Base-by-base conservation (phyloP, 441 rosid genomes). In the Brassica hybrid region DNA sequence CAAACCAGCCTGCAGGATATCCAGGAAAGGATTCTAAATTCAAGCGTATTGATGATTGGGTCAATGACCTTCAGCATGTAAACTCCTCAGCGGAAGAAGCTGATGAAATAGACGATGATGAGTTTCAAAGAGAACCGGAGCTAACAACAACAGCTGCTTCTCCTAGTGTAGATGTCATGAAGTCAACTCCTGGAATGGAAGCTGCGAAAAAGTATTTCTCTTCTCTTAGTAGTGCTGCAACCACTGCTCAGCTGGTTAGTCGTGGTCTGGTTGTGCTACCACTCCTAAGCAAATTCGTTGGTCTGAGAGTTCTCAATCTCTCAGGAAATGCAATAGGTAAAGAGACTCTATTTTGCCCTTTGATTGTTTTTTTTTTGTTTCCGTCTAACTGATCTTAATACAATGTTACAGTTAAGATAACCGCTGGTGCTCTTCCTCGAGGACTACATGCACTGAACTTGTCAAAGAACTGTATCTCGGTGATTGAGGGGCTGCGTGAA, bases 401-500 rank as follows among this genome's bases (percentile, higher is more conserved):
- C 72, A 30, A 52, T 27, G 34, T 63, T 68, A 10, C 86, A 94
- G 99, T 81, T 73, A 89, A 91, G 83, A 91, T 95, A 74, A 86
- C 89, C 38, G 89, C 94, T 65, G 97, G 97, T 56, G 86, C 96
- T 65, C 94, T 95, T 72, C 99, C 99, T 80, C 92, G 94, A 67
- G 99, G 99, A 63, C 91, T 95, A 71, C 98, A 91, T 71, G 67
- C 78, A 45, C 68, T 95, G 88, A 87, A 90, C 85, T 80, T 95
- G 77, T 91, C 99, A 6, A 90, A 86, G 83, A 95, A 95, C 84
- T 86, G 79, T 54, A 91, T 95, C 57, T 86, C 96, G 27, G 85
- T 89, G 36, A 90, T 95, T 16, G 99, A 95, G 76, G 99, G 99
- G 59, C 77, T 95, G 30, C 97, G 98, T 6, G 99, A 90, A 74